Evolutionary conservation across 2,329 filamentous ascomycete species (phyloP).

Genomic region (Colletotrichum tamarilloi): DNA sequence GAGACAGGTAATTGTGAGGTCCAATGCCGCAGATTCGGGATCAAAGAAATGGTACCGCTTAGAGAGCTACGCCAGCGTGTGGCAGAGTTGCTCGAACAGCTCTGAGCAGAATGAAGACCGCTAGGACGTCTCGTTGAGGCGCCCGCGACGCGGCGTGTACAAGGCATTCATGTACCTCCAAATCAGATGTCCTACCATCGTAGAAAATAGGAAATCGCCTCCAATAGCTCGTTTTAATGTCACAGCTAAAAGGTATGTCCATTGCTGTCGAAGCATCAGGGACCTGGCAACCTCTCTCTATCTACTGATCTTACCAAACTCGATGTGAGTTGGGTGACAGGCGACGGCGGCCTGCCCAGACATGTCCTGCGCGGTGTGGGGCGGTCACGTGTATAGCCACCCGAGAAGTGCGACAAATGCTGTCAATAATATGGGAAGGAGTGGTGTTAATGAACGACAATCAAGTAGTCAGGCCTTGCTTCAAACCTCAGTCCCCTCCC

Average conservation of each 20-base stretch:
- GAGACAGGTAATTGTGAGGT: constrained; percentile 74
- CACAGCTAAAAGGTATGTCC: no score
- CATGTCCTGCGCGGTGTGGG: not conserved
- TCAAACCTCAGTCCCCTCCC: not conserved
- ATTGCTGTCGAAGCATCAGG: no score
- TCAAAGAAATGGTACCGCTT: constrained; percentile 69
- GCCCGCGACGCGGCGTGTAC: not conserved
- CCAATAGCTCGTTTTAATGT: not conserved
- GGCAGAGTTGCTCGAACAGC: constrained; percentile 59
- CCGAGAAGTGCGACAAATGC: not conserved
- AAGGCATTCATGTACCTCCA: not conserved
- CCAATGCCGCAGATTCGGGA: constrained; percentile 76
- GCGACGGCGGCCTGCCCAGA: not conserved
- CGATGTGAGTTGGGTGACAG: not conserved
- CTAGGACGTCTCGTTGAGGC: no score
- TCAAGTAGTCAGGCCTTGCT: not conserved
- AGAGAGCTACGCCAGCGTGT: constrained; percentile 56
- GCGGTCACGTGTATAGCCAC: not conserved
- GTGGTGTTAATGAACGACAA: not conserved
- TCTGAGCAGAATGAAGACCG: constrained; percentile 50
- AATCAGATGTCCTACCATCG: not conserved
- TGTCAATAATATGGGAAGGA: not conserved
- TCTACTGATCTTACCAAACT: not conserved
- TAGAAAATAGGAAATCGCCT: not conserved
- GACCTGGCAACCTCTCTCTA: no score